Evolutionary conservation across 1,139 yeast species (phyloP), one percentile per base, ranked within the genome.

Genomic region (Ogataea hybrid): DNA sequence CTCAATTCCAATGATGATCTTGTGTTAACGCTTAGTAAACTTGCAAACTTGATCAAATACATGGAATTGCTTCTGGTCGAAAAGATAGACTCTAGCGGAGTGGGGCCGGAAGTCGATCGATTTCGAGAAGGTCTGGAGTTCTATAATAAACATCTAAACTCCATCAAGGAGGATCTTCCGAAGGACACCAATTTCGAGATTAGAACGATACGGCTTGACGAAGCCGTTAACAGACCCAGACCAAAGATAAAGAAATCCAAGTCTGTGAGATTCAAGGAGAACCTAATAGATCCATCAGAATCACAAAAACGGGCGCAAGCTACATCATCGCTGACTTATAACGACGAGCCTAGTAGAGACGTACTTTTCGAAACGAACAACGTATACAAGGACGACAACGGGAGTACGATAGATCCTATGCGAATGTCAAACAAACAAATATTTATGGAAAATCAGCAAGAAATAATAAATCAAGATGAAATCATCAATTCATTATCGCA

Each of bases 361-460:
- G 9, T 17, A 7, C 17, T 34, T 23, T 34, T 34, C 12, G 20
- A 34, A 20, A 27, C 37, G 4, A 20, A 25, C 27, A 20, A 10
- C 10, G n/a, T 30, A 10, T 22, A 34, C 23, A 25, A 46, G 56
- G 39, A 56, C 63, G 11, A 59, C 25, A 53, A 7, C 25, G 12
- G 5, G 35, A 38, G 59, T 25, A 53, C n/a, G 37, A 28, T 10
- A 10, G 30, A 40, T 18, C 46, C 49, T 2, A 33, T 46, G 25
- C 44, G 41, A 16, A 34, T 66, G 32, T 61, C 74, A 8, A 77
- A 78, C 51, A 76, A 68, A 34, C 79, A 75, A 44, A 53, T 84
- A 37, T 81, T 79, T 59, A 80, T 80, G 11, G 77, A 73, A 50
- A 90, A 87, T 56, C 86, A 84, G 53, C 88, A 81, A 52, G 75